Percentiles rank a stretch among this genome's conserved stretches.
These are phyloP conservation scores for Pterocarpus santalinus DNA, from an alignment of 306 rosid genomes.

Conservation along the genomic window DNA sequence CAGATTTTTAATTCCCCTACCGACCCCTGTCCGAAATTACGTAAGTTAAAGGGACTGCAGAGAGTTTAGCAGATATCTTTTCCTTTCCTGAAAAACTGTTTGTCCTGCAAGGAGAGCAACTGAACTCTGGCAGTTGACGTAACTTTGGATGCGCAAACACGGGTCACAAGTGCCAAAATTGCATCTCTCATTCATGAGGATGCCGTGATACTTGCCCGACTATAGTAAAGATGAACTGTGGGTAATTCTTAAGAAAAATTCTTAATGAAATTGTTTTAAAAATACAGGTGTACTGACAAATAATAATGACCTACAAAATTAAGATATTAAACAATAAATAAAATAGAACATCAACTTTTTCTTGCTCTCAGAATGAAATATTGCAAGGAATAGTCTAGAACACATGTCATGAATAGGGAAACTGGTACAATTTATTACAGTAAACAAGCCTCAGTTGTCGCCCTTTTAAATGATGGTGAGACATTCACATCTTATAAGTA, in stretches of 20 bases:
- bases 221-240: not conserved
- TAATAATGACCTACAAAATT: too few relatives aligned
- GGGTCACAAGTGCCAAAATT: constrained; percentile 5
- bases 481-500: not conserved
- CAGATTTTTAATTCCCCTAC: constrained; percentile 39
- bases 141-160: constrained; percentile 15
- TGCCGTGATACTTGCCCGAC: not conserved
- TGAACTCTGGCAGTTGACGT: constrained; percentile 42
- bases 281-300: too few relatives aligned
- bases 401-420: too few relatives aligned
- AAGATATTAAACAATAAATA: too few relatives aligned
- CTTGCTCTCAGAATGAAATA: not conserved
- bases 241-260: not conserved
- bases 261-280: too few relatives aligned
- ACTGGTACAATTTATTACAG: too few relatives aligned
- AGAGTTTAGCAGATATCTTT: not conserved
- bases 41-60: constrained; percentile 28
- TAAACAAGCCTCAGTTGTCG: not conserved
- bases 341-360: not conserved
- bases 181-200: constrained; percentile 33
- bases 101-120: constrained; percentile 36
- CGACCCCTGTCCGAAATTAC: constrained; percentile 39
- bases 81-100: constrained; percentile 16
- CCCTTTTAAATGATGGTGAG: not conserved
- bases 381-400: too few relatives aligned